Percentiles rank a stretch among this genome's conserved stretches.
These are phyloP conservation scores for Chaetomiaceae sp. DNA, from an alignment of 2,329 filamentous ascomycete genomes.

Conservation along the genomic window DNA sequence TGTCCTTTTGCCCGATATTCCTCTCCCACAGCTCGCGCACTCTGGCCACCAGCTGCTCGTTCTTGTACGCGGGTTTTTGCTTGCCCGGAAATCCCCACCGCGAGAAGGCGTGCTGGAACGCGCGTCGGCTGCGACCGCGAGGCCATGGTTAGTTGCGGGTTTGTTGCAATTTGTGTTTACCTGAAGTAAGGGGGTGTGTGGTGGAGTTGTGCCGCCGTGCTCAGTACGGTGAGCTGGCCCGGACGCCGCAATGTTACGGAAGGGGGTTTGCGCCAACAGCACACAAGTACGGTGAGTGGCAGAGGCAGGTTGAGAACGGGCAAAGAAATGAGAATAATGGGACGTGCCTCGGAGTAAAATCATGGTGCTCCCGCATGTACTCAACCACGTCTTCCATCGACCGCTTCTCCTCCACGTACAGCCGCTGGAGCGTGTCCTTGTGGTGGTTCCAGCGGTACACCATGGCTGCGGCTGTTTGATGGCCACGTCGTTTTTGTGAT, in stretches of 20 bases:
- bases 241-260: neutral
- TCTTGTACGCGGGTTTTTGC: conserved; percentile 65
- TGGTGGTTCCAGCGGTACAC: conserved; percentile 43
- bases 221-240: neutral
- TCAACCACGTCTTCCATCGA: conserved; percentile 69
- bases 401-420: conserved; percentile 72
- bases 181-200: no score
- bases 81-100: conserved; percentile 75
- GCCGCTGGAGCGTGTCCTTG: conserved; percentile 41
- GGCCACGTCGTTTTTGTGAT: neutral
- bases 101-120: conserved; percentile 70
- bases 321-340: neutral
- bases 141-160: neutral
- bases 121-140: conserved; percentile 55
- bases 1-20: conserved; percentile 66
- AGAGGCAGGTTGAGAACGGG: neutral
- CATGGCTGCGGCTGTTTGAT: conserved; percentile 27
- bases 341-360: conserved; percentile 64
- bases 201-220: neutral
- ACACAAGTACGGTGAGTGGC: no score
- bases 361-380: conserved; percentile 57
- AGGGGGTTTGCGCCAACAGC: neutral
- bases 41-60: conserved; percentile 58
- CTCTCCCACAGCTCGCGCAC: conserved; percentile 72
- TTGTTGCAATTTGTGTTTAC: no score